Evolutionary conservation across 2,329 filamentous ascomycete genomes (phyloP), one percentile per base, ranked within the genome.

Genomic region (Monilinia aucupariae): DNA sequence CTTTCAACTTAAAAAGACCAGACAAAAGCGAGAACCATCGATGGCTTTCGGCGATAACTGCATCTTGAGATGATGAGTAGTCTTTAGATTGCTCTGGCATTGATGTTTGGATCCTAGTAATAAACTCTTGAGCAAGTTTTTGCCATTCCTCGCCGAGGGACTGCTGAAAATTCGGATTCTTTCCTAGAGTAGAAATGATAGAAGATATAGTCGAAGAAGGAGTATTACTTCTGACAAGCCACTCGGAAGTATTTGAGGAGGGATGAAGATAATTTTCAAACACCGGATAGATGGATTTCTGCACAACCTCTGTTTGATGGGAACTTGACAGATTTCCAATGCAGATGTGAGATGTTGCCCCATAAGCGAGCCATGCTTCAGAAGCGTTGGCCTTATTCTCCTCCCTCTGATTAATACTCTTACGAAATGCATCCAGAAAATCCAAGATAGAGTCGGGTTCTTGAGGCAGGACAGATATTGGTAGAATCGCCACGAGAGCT

Each of bases 11-110:
- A 17, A 79, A 69, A 27, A 71, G 61, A 51, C 69, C 68, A 2
- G 68, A 66, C n/a, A 71, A 37, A 4, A 74, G 61, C 39, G 81
- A 76, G 65, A 89, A 87, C 77, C 91, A 91, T 0, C 89, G 85
- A 52, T 80, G 78, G 0, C 87, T 86, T 69, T 89, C 83, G 8
- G 85, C 80, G 12, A 84, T 83, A 32, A 96, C 48, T 17, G 79
- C 78, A 58, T 84, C 81, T 72, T 96, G 91, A 0, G 91, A 96
- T 49, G 81, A 80, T 32, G 83, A 81, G 68, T 90, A 90, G 22
- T 91, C 89, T 66, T 88, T 88, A 0, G 91, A 92, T 62, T 93
- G 86, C 71, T 93, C 91, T 0, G 92, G 91, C 6, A 90, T 81
- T 0, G 91, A 96, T 7, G 84, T 83, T 61, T 86, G 86, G 63